Percentiles rank a stretch among this genome's conserved stretches.
These are phyloP conservation scores for Linnemannia exigua DNA, from an alignment of 192 early-diverging fungal species.

Conservation along the genomic window DNA sequence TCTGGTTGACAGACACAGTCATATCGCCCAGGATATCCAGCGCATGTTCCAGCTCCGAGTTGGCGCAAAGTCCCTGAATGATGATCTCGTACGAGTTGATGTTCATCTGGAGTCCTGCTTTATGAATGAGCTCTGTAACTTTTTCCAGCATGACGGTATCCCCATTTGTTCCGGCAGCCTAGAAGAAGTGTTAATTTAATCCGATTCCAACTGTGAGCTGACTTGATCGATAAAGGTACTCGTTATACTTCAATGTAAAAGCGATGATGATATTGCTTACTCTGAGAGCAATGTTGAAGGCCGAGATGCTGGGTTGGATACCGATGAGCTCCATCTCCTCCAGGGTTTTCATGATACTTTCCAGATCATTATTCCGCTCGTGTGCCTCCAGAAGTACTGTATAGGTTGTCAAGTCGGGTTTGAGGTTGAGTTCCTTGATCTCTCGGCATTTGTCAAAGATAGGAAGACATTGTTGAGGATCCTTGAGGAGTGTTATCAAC, in stretches of 20 bases:
- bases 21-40: constrained; percentile 60
- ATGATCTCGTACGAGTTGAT: constrained; percentile 55
- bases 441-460: constrained; percentile 55
- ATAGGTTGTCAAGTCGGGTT: constrained; percentile 60
- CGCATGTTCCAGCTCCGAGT: constrained; percentile 51
- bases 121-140: constrained; percentile 14
- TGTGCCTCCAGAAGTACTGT: constrained; percentile 53
- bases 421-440: constrained; percentile 50
- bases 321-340: constrained; percentile 54
- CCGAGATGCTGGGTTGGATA: constrained; percentile 48
- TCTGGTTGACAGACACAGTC: constrained; percentile 47
- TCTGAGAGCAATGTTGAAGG: constrained; percentile 57
- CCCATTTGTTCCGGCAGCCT: constrained; percentile 36
- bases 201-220: not conserved
- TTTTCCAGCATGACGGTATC: constrained; percentile 41
- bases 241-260: not conserved
- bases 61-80: constrained; percentile 47
- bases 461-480: constrained; percentile 19
- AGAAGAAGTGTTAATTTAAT: not conserved
- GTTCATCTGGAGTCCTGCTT: constrained; percentile 40
- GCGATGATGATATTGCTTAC: constrained; percentile 19
- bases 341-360: constrained; percentile 36
- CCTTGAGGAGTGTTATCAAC: constrained; percentile 13
- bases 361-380: constrained; percentile 26
- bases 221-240: not conserved